A percentile compares a stretch with the other conserved stretches of the same genome.
Conservation (phyloP, 2,329 filamentous ascomycete species). For the Basipetospora chlamydospora region DNA sequence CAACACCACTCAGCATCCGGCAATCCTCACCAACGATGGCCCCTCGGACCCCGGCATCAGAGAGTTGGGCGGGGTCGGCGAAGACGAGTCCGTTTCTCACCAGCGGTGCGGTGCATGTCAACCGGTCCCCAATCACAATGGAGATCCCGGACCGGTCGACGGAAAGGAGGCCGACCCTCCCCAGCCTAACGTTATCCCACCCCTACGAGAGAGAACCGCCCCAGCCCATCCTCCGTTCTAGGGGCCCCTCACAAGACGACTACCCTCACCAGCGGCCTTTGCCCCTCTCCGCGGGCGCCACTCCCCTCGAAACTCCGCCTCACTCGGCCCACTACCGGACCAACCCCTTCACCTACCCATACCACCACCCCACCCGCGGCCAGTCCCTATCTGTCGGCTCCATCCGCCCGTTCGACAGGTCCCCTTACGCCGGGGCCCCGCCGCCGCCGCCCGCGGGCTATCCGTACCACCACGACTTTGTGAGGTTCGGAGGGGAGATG, state of each 20-base stretch:
- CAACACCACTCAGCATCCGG: slow-evolving; percentile 7
- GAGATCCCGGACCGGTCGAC: slow-evolving; percentile 19
- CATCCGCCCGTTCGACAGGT: slow-evolving; percentile 11
- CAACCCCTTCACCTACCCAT: slow-evolving; percentile 20
- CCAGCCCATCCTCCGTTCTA: slow-evolving; percentile 16
- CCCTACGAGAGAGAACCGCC: slow-evolving; percentile 21
- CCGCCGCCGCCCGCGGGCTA: slow-evolving; percentile 23
- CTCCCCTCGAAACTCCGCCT: slow-evolving; percentile 17
- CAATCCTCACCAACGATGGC: slow-evolving; percentile 20
- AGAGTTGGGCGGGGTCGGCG: slow-evolving; percentile 21
- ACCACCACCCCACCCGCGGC: slow-evolving; percentile 27
- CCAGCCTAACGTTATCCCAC: slow-evolving; percentile 22
- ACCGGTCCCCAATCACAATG: slow-evolving; percentile 15
- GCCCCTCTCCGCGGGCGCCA: slow-evolving; percentile 11
- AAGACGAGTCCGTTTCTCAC: slow-evolving; percentile 20
- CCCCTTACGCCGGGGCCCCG: slow-evolving; percentile 26
- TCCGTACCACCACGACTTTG: slow-evolving; percentile 31
- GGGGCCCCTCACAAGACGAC: slow-evolving; percentile 19
- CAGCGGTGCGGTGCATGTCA: slow-evolving; percentile 16
- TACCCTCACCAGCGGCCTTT: slow-evolving; percentile 16
- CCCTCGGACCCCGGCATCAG: slow-evolving; percentile 17
- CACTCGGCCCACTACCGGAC: slow-evolving; percentile 16
- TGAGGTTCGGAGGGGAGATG: slow-evolving; percentile 24
- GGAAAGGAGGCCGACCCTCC: slow-evolving; percentile 23
- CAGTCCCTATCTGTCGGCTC: slow-evolving; percentile 33